Evolutionary conservation across 352 stramenopile genomes (phyloP), one percentile per base, ranked within the genome.

Genomic region (Pythium periplocum): DNA sequence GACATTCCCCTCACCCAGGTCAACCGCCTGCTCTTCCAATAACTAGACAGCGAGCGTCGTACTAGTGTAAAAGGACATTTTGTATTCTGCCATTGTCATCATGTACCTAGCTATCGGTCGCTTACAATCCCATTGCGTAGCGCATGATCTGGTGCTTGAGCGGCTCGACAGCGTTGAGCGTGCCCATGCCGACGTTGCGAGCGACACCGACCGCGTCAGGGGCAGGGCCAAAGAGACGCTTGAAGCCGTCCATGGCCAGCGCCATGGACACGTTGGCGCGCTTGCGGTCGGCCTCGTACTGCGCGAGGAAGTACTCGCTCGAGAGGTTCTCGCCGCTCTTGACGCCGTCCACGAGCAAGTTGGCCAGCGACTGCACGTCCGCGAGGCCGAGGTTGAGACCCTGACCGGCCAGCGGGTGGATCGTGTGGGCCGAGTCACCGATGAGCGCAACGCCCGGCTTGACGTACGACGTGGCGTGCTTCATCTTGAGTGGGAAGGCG

Each of bases 381-480:
- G 73, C 87, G 31, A 98, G 68, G 11, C 95, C 95, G 45, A 98
- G 71, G 81, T 98, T 98, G 43, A 98, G 73, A 7, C 93, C 93
- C 73, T 98, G 95, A 41, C 95, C 95, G 2, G 95, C 95, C 57
- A 98, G 91, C 36, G 95, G 95, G 74, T 98, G 95, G 53, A 98
- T 94, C 42, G 93, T 95, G 76, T 98, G 95, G 34, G 95, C 95
- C 5, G 95, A 96, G 78, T 98, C 95, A 48, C 95, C 95, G 10
- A 98, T 77, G 45, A 98, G 71, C 6, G 90, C 93, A 34, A 98
- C 68, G 38, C 90, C 75, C 0, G 76, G 72, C 59, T 88, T 87
- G 33, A 90, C 83, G 74, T 97, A 97, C 57, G 76, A 74, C 31
- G 72, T 83, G 31, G 89, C 85, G 64, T 96, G 89, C 58, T 87